Base-by-base conservation (phyloP, 768 basidiomycete genomes). In the Coprinopsis cinerea region DNA sequence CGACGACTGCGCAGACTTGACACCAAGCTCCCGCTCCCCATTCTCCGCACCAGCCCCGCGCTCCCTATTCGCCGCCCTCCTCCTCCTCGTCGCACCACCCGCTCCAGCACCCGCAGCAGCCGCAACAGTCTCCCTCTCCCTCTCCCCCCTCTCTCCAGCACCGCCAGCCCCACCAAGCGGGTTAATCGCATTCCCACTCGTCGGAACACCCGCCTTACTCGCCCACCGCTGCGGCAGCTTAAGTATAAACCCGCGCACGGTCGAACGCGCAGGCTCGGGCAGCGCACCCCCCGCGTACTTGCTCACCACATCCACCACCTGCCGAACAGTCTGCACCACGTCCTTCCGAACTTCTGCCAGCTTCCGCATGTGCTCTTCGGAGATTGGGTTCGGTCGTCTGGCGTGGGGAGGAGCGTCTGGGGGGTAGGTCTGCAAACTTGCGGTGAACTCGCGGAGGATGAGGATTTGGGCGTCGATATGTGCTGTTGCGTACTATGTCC, bases 391-490 rank as follows among this genome's bases (percentile, higher is more conserved):
- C 51, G 63, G 63, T 20, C 50, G 67, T 24, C 59, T 49, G 25
- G 46, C 64, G 20, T 55, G 57, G 45, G 59, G 57, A 5, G 69
- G 60, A 35, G 58, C 51, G 17, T 63, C 58, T 4, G 69, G 64
- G 2, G 75, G 70, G 10, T 66, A 63, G 0, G 78, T 76, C 54
- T 85, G 83, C 1, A 89, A 69, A 7, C 83, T 80, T 4, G 81
- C 78, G 35, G 87, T 91, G 61, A 93, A 92, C 54, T 89, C 83
- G 4, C 89, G 85, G 10, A 95, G 75, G 47, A 91, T 76, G 22
- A 85, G 71, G 36, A 92, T 93, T 58, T 93, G 92, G 2, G 83
- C 82, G 58, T 93, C 90, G 58, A 94, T 92, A 52, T 89, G 90
- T 0, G 75, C 69, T 1, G 91, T 92, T 7, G 92, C 92, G 59